A percentile compares a stretch with the other conserved stretches of the same genome.
These are phyloP conservation scores for Citeromyces matritensis DNA, from an alignment of 805 yeast genomes.

Conservation along the genomic window DNA sequence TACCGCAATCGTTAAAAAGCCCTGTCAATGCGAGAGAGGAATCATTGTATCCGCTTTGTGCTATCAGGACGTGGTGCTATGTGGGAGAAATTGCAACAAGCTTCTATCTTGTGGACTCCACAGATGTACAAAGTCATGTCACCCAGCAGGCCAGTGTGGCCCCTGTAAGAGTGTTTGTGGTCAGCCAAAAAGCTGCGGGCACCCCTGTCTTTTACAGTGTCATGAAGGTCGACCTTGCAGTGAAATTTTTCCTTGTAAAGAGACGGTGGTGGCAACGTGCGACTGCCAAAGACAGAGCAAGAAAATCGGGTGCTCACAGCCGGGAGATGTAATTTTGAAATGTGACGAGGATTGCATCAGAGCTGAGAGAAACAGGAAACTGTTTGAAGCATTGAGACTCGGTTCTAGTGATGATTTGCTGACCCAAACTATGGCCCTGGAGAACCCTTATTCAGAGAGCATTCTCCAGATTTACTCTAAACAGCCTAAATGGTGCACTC, in stretches of 20 bases:
- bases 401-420: slow-evolving; percentile 9
- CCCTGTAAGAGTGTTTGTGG: slow-evolving; percentile 51
- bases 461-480: slow-evolving; percentile 19
- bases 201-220: slow-evolving; percentile 46
- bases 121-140: slow-evolving; percentile 39
- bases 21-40: slow-evolving; percentile 15
- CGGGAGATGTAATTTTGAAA: slow-evolving; percentile 21
- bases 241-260: slow-evolving; percentile 35
- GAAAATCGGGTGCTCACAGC: slow-evolving; percentile 31
- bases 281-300: slow-evolving; percentile 43
- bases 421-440: slow-evolving; percentile 3
- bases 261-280: slow-evolving; percentile 36
- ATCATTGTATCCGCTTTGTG: slow-evolving; percentile 46
- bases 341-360: slow-evolving; percentile 65
- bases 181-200: slow-evolving; percentile 47
- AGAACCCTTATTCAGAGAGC: slow-evolving; percentile 3
- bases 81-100: slow-evolving; percentile 50
- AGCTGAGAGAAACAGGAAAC: slow-evolving; percentile 39
- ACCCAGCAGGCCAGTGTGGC: slow-evolving; percentile 39
- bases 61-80: slow-evolving; percentile 52
- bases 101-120: slow-evolving; percentile 32
- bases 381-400: slow-evolving; percentile 46
- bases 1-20: slow-evolving; percentile 23
- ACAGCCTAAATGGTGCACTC: slow-evolving; percentile 56
- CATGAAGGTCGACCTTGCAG: slow-evolving; percentile 44